Base-by-base conservation (phyloP, 345 rosid genomes). In the Alliaria petiolata region DNA sequence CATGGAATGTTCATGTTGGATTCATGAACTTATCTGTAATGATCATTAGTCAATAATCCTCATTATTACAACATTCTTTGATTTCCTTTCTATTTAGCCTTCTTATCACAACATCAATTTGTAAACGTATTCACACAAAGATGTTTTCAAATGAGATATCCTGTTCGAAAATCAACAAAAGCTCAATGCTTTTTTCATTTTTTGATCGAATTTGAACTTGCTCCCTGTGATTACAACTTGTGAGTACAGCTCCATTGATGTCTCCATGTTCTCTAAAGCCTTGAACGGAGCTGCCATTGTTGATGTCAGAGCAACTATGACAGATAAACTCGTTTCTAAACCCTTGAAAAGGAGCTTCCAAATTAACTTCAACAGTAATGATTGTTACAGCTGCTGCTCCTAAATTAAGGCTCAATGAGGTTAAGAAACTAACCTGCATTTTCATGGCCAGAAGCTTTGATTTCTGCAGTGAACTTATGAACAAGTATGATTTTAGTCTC, bases 321-420 rank as follows among this genome's bases (percentile, higher is more conserved):
- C 65, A 0, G 65, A 47, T 45, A 52, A 42, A 52, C 2, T 7
- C 54, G 3, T 52, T 40, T 75, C 65, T 4, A 60, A 85, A 38
- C 78, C 87, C 38, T 59, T 89, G 39, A 73, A 71, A 25, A 3
- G 83, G n/a, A n/a, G n/a, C n/a, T n/a, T n/a, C n/a, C n/a, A n/a
- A 71, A 69, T 73, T 83, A 12, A 36, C 86, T 67, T 31, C 76
- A 11, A n/a, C 62, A 0, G 80, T 89, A 33, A 47, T 86, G 11
- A 72, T 92, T 62, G 85, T 87, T 50, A 70, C 89, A 44, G 89
- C 81, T 20, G 78, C 57, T 15, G 39, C 39, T 31, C 93, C 91
- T 0, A 85, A 86, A 64, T 22, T 69, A n/a, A 89, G 95, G 13
- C 13, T 87, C 45, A 58, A 81, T 33, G 93, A 89, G 95, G 95